phyloP scores from a whole-genome alignment of 2,329 filamentous ascomycete species.

The Septoria petroselini region DNA sequence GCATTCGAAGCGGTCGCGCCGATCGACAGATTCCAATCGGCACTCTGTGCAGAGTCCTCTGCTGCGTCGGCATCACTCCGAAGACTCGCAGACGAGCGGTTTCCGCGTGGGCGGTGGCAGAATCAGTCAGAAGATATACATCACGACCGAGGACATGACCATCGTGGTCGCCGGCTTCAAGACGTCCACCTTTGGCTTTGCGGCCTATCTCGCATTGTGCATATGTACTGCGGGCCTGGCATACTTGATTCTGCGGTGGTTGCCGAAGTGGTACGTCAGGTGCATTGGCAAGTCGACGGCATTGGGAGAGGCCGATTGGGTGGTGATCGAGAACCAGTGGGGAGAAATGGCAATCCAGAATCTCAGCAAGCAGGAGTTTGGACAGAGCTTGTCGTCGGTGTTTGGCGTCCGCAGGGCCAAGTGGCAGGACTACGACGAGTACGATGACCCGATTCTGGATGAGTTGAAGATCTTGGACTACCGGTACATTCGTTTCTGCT shows the following conservation, averaged over 20 bases:
- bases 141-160: slow-evolving; percentile 88
- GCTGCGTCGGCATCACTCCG: slow-evolving; percentile 69
- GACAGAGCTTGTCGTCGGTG: slow-evolving; percentile 61
- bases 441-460: slow-evolving; percentile 70
- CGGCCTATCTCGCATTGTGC: slow-evolving; percentile 68
- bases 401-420: slow-evolving; percentile 66
- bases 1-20: slow-evolving; percentile 46
- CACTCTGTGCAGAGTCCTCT: slow-evolving; percentile 51
- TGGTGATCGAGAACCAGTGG: slow-evolving; percentile 97
- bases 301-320: slow-evolving; percentile 78
- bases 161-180: slow-evolving; percentile 90
- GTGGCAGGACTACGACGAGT: slow-evolving; percentile 66
- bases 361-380: slow-evolving; percentile 59
- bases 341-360: slow-evolving; percentile 79
- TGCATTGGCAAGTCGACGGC: slow-evolving; percentile 67
- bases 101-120: slow-evolving; percentile 60
- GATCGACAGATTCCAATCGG: slow-evolving; percentile 24
- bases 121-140: slow-evolving; percentile 85
- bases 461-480: slow-evolving; percentile 80
- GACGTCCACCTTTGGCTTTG: slow-evolving; percentile 68
- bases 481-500: slow-evolving; percentile 89
- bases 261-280: slow-evolving; percentile 80
- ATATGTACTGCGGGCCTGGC: slow-evolving; percentile 69
- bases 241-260: slow-evolving; percentile 83
- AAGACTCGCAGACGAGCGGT: slow-evolving; percentile 64